These are phyloP conservation scores for Ananas comosus DNA, from an alignment of 176 grass and related monocot genomes.

Conservation along the genomic window DNA sequence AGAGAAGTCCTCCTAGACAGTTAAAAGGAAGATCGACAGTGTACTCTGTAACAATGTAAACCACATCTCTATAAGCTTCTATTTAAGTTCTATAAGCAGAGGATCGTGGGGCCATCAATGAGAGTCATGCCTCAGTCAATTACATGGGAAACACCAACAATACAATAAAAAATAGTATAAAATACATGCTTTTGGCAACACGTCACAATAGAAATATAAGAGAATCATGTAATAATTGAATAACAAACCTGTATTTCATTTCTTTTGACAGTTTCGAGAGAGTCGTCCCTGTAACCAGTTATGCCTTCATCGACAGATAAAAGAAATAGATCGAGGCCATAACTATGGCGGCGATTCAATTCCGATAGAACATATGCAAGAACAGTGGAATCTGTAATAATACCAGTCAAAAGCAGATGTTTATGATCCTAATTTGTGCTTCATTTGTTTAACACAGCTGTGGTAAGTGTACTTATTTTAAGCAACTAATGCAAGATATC, in stretches of 20 bases:
- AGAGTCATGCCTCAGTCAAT: background rate
- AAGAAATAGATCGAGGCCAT: conserved; percentile 89
- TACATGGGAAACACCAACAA: background rate
- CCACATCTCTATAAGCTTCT: background rate
- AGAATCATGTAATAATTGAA: background rate
- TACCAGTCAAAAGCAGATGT: conserved; percentile 6
- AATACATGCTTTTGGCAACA: too few species aligned
- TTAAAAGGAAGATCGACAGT: background rate
- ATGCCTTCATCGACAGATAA: conserved; percentile 94
- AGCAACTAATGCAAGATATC: too few species aligned
- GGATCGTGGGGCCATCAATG: background rate
- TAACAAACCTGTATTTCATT: conserved; percentile 80
- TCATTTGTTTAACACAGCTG: background rate
- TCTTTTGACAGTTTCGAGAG: conserved; percentile 96
- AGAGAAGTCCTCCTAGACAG: too few species aligned
- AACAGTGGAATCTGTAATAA: conserved; percentile 88
- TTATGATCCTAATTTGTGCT: background rate
- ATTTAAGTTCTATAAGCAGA: background rate
- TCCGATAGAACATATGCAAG: conserved; percentile 84
- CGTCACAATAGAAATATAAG: background rate
- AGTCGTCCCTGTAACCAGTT: conserved; percentile 93
- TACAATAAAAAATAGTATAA: background rate
- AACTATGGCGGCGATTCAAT: conserved; percentile 63
- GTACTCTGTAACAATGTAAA: background rate
- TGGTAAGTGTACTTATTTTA: too few species aligned